Evolutionary conservation across 1,139 yeast species (phyloP), one percentile per base, ranked within the genome.

Genomic region (Sugiyamaella grinbergsii): DNA sequence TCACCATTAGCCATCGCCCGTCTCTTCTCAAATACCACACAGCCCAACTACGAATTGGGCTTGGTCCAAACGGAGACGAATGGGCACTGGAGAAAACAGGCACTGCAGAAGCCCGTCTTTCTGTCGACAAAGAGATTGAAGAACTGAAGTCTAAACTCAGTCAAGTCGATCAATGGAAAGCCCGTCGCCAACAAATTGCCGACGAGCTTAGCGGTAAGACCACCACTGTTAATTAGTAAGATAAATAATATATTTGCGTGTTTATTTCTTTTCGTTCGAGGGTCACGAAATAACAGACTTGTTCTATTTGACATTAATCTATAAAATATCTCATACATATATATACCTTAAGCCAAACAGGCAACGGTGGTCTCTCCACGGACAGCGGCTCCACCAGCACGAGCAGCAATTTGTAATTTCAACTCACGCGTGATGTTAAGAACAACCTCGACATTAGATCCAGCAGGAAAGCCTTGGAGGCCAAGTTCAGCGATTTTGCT

Each of bases 1-100:
- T 91, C 53, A 89, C 97, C 0, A 80, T 91, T 55, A 82, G 91
- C 44, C 96, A 90, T 67, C 79, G 97, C 49, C 95, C 95, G 32
- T 77, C 89, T 50, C 75, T 91, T 64, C 80, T 88, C 72, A 86
- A 88, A 67, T 90, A 89, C 67, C 98, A 91, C 68, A 91, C 85
- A 61, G 74, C 76, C 50, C 69, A 74, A 42, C 74, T 78, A 54
- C 76, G 85, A 42, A 71, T 90, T 52, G 91, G 89, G 53, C 79
- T 85, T 32, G 78, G 81, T 43, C 78, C 77, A 45, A 71, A 77
- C 50, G 77, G 81, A 15, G 66, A 61, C 10, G 66, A 74, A 23
- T 80, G 82, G 80, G 69, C 71, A 31, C 71, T 70, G 44, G 71
- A 70, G 46, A 58, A 58, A 51, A 62, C 66, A 10, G 59, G 58